Base-by-base conservation (phyloP, 768 basidiomycete genomes). In the Crepidotus variabilis region DNA sequence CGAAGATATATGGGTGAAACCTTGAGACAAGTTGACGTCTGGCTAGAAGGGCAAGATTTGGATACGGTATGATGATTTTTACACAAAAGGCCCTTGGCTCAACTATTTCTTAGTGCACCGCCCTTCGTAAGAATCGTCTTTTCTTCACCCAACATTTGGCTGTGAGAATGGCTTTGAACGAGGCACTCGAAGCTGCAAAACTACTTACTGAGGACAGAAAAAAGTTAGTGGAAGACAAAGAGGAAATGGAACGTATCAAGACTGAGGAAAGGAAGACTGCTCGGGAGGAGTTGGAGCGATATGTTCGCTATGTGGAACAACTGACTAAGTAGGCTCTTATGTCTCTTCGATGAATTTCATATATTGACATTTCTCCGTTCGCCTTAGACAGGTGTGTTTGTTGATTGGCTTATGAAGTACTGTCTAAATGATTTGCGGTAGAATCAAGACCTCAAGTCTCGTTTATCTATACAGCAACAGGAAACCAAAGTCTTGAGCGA, bases 1-100 rank as follows among this genome's bases (percentile, higher is more conserved):
- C 66, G 72, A 2, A 68, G 71, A 5, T 69, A 74, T 43, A 52
- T 72, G 47, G 47, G 67, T 47, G 72, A 71, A 7, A 64, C 84
- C 20, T 67, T 79, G 22, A 63, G 63, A 20, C 81, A 84, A 61
- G 79, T 82, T 36, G 76, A 80, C 51, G 60, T 65, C 32, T 88
- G 83, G 82, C 72, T 88, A 51, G 63, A 64, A 20, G 58, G 59
- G n/a, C 76, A 72, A 45, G 57, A 72, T 28, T 68, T 72, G 0
- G 78, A 78, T 51, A 61, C 72, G 56, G 76, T 77, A 48, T 63
- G 72, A 36, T 54, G 16, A n/a, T 13, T 46, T 49, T 22, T 24
- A 60, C 59, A 18, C 21, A 16, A 2, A 57, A 33, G 51, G 45
- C 24, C 55, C 47, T 46, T 45, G 10, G n/a, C 16, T 33, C 51